phyloP scores from a whole-genome alignment of 2,329 filamentous ascomycete genomes.

The Microsporum audouinii region DNA sequence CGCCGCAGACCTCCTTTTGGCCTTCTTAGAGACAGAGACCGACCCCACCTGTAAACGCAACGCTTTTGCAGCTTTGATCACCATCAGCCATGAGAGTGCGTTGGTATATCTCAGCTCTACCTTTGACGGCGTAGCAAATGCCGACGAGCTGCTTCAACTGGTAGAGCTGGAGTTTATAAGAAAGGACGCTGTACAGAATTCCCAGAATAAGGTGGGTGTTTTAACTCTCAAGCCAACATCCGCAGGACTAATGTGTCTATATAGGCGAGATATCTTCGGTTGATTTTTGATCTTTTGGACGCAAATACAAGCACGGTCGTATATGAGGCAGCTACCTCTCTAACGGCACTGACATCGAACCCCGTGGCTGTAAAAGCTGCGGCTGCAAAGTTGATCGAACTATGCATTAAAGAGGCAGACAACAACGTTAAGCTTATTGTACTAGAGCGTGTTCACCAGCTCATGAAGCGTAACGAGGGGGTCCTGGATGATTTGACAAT shows the following conservation, averaged over 20 bases:
- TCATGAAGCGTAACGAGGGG: slow-evolving; percentile 78
- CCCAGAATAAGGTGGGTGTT: slow-evolving; percentile 70
- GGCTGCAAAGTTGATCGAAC: slow-evolving; percentile 88
- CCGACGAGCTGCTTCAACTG: slow-evolving; percentile 84
- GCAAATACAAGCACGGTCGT: slow-evolving; percentile 88
- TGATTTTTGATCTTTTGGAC: slow-evolving; percentile 95
- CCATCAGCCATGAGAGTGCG: slow-evolving; percentile 88
- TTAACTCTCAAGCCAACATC: neutral
- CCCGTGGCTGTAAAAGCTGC: slow-evolving; percentile 96
- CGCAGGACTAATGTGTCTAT: slow-evolving; percentile 15
- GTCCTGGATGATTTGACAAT: slow-evolving; percentile 89
- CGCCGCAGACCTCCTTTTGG: slow-evolving; percentile 79
- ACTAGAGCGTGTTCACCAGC: slow-evolving; percentile 78
- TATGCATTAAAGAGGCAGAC: slow-evolving; percentile 93
- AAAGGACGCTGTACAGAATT: slow-evolving; percentile 90
- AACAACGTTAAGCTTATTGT: slow-evolving; percentile 99
- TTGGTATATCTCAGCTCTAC: slow-evolving; percentile 76
- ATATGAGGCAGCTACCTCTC: slow-evolving; percentile 90
- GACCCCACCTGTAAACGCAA: slow-evolving; percentile 97
- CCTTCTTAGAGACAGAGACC: slow-evolving; percentile 80
- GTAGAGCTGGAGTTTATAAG: slow-evolving; percentile 95
- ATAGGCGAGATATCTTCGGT: slow-evolving; percentile 73
- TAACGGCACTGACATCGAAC: slow-evolving; percentile 89
- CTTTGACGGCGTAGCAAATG: slow-evolving; percentile 87
- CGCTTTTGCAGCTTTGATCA: slow-evolving; percentile 81